Evolutionary conservation across 179 eudicot genomes (phyloP).

Genomic region (Beta lomatogona): DNA sequence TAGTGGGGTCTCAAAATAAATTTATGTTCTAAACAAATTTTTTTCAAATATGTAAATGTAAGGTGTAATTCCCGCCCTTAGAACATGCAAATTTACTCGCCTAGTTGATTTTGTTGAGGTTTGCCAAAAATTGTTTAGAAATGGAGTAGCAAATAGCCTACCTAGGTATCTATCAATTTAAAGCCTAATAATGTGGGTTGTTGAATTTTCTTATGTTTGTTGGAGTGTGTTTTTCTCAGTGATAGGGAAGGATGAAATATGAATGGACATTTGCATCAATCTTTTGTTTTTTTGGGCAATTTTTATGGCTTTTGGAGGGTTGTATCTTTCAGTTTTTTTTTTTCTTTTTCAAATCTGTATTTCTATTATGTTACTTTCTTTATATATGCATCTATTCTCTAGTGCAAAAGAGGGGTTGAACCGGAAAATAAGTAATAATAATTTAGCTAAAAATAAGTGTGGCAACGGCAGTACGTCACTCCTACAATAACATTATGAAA

Average conservation of each 20-base stretch:
- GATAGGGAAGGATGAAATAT: background rate
- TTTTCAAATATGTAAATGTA: conserved; percentile 13
- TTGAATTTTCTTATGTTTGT: background rate
- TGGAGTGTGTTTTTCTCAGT: background rate
- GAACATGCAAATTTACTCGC: background rate
- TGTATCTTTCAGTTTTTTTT: background rate
- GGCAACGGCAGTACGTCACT: no score
- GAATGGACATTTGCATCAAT: background rate
- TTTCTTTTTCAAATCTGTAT: background rate
- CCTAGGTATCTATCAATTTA: background rate
- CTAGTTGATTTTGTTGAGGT: conserved; percentile 3
- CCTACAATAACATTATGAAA: no score
- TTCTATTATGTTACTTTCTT: no score
- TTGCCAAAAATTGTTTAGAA: background rate
- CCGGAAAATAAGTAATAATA: no score
- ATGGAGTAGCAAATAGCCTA: background rate
- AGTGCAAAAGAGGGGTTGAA: no score
- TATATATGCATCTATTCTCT: no score
- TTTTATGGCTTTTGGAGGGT: conserved; percentile 2
- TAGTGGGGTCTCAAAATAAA: conserved; percentile 21
- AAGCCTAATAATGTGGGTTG: conserved; percentile 15
- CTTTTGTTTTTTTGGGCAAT: background rate
- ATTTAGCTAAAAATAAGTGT: no score
- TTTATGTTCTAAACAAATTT: background rate
- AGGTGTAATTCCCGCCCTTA: conserved; percentile 28